These are phyloP conservation scores for Phytophthora tubulina DNA, from an alignment of 352 stramenopile species.

Conservation along the genomic window DNA sequence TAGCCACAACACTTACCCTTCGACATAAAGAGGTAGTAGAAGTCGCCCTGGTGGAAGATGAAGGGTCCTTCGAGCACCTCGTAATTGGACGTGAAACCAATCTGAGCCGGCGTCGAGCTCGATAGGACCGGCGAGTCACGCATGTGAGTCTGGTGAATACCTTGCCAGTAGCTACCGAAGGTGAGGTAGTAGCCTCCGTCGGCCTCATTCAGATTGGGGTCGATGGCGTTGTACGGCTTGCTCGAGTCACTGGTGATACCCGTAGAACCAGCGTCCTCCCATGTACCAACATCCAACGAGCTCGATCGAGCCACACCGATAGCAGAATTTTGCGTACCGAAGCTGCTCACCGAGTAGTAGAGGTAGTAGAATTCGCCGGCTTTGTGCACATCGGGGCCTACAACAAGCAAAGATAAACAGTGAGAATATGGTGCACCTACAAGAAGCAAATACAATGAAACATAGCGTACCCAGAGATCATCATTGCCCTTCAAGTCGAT, in stretches of 20 bases:
- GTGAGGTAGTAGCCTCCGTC: slow-evolving; percentile 44
- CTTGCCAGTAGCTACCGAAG: slow-evolving; percentile 56
- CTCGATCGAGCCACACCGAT: slow-evolving; percentile 50
- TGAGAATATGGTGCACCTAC: not conserved
- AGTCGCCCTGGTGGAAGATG: slow-evolving; percentile 48
- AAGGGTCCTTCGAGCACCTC: slow-evolving; percentile 50
- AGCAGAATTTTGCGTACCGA: slow-evolving; percentile 54
- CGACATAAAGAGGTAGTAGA: slow-evolving; percentile 62
- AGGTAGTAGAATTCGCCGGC: slow-evolving; percentile 64
- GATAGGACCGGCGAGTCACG: slow-evolving; percentile 29
- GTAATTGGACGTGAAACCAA: slow-evolving; percentile 43
- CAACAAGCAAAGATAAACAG: not conserved
- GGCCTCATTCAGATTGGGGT: slow-evolving; percentile 49
- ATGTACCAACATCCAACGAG: slow-evolving; percentile 53
- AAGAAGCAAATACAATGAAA: not conserved
- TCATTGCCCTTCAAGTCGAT: slow-evolving; percentile 54
- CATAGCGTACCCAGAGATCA: slow-evolving; percentile 47
- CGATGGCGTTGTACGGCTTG: slow-evolving; percentile 63
- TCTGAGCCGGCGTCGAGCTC: slow-evolving; percentile 17
- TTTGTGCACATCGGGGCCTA: slow-evolving; percentile 54
- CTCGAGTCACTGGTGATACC: slow-evolving; percentile 35
- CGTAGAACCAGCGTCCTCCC: slow-evolving; percentile 48
- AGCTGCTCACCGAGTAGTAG: slow-evolving; percentile 64
- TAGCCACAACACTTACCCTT: slow-evolving; percentile 52
- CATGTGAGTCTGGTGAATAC: slow-evolving; percentile 39